phyloP scores from a whole-genome alignment of 2,329 filamentous ascomycete genomes.

The Aspergillus alliaceus region DNA sequence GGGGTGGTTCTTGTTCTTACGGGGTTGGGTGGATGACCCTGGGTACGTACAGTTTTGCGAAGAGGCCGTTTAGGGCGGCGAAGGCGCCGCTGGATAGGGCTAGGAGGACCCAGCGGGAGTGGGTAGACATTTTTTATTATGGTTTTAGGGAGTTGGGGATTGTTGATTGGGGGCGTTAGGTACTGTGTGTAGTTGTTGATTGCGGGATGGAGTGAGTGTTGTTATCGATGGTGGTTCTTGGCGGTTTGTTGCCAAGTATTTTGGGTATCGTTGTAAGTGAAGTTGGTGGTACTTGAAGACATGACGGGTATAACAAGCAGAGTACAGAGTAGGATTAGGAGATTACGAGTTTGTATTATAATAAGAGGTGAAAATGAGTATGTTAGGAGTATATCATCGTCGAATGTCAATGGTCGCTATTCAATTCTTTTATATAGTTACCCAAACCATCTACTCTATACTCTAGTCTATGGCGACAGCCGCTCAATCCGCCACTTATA shows the following conservation, averaged over 20 bases:
- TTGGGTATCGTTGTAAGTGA: neutral
- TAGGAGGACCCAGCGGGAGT: conserved; percentile 52
- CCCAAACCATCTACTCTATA: neutral
- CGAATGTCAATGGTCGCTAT: no score
- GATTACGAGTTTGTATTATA: no score
- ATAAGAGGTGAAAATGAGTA: no score
- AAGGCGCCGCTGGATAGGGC: conserved; percentile 62
- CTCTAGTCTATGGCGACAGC: conserved; percentile 36
- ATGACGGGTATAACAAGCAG: no score
- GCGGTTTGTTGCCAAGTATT: neutral
- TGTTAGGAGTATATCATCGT: neutral
- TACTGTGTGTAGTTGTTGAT: neutral
- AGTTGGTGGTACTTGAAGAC: no score
- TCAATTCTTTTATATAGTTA: neutral
- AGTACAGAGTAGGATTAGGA: no score
- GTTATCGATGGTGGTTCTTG: no score
- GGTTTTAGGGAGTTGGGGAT: neutral
- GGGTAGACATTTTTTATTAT: conserved; percentile 9
- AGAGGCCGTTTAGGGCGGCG: conserved; percentile 65
- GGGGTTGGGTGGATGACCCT: neutral
- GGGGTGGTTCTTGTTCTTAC: neutral
- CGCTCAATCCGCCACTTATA: conserved; percentile 41
- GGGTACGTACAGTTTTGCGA: conserved; percentile 59
- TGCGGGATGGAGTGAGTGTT: neutral
- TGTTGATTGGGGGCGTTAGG: neutral